phyloP scores from a whole-genome alignment of 2,329 filamentous ascomycete species.

The Penicillium decumbens region DNA sequence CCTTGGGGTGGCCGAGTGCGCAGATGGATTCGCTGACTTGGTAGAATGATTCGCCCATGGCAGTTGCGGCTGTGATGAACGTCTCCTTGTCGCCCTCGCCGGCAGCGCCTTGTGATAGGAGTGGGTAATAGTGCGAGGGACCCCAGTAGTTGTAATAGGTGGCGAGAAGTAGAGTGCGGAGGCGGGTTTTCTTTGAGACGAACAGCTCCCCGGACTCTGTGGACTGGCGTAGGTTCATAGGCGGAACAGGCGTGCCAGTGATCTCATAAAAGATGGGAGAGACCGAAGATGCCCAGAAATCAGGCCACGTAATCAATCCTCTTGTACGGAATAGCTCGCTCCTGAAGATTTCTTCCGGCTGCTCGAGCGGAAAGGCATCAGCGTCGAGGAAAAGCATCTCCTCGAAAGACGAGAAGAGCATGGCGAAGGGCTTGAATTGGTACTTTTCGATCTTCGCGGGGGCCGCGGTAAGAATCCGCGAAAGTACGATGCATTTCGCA shows the following conservation, averaged over 20 bases:
- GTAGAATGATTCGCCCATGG: conserved; percentile 39
- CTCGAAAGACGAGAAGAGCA: conserved; percentile 50
- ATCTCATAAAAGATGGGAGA: conserved; percentile 47
- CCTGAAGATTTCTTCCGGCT: conserved; percentile 42
- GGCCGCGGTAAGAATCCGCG: conserved; percentile 37
- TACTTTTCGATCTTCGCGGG: conserved; percentile 39
- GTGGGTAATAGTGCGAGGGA: conserved; percentile 48
- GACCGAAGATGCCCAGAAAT: conserved; percentile 43
- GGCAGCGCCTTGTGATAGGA: conserved; percentile 36
- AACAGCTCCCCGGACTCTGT: conserved; percentile 50
- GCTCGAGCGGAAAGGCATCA: conserved; percentile 44
- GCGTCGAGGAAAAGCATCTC: conserved; percentile 49
- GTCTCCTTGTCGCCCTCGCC: conserved; percentile 52
- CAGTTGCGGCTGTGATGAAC: conserved; percentile 44
- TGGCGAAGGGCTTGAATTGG: conserved; percentile 48
- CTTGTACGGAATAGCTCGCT: conserved; percentile 40
- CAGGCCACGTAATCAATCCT: conserved; percentile 33
- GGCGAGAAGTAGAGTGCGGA: conserved; percentile 46
- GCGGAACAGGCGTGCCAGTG: conserved; percentile 30
- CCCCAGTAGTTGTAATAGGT: conserved; percentile 56
- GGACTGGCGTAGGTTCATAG: conserved; percentile 32
- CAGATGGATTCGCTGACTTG: conserved; percentile 39
- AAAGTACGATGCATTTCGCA: conserved; percentile 44
- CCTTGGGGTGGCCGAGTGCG: conserved; percentile 30
- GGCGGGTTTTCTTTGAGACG: conserved; percentile 48